Base-by-base conservation (phyloP, 192 early-diverging fungal genomes). In the Coemansia sp. region DNA sequence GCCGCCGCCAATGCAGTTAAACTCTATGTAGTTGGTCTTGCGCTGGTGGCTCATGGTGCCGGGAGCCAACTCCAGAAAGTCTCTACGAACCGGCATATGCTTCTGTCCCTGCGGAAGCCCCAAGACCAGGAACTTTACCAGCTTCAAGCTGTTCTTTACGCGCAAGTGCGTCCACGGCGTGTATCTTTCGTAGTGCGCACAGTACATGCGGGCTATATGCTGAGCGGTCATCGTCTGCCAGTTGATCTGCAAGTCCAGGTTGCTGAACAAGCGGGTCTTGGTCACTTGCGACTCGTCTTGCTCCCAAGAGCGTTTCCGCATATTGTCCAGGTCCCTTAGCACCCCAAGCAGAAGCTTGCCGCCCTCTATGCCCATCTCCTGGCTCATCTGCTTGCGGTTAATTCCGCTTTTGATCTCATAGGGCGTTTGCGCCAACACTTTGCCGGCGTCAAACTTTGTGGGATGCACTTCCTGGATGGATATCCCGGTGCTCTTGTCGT, bases 381-480 rank as follows among this genome's bases (percentile, higher is more conserved):
- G 48, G 50, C 53, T 40, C 39, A 56, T 14, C 9, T 64, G 49
- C 3, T 9, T 14, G 23, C 20, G 53, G 2, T 46, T 47, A 1
- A 42, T 11, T 6, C 31, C 16, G 11, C 32, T 15, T 3, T 23
- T 32, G 17, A 60, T 40, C 28, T 43, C 16, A 26, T 55, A 66
- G 6, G 63, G 63, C 2, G 39, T 40, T 18, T 95, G 92, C 10
- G 80, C 79, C 21, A 96, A 66, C 20, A 97, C 88, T 48, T 82
- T 79, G 30, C 94, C 94, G 14, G 85, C 90, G 64, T 97, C 94
- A 62, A 91, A 92, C n/a, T 76, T 64, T 26, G 76, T 76, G 1
- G 81, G 81, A 58, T 93, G 83, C 43, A 97, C 56, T 55, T 93
- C 88, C 55, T 93, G 92, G 21, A 97, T 88, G 7, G 93, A 88